Conservation (phyloP, 768 basidiomycete species). For the Solioccasus polychromus region DNA sequence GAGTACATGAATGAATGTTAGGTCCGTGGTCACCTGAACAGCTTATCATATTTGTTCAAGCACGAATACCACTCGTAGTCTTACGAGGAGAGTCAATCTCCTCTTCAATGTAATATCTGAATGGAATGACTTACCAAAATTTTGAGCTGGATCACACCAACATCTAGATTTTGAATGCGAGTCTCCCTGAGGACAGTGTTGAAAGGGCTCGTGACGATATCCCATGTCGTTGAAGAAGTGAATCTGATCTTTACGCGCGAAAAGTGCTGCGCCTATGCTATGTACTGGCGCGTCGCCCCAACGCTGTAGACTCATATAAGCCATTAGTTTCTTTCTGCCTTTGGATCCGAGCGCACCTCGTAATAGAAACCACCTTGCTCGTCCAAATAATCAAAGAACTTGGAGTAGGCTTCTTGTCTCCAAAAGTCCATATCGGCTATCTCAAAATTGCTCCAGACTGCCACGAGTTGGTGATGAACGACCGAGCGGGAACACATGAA, state of each 20-base stretch:
- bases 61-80: conserved; percentile 91
- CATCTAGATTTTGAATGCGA: conserved; percentile 60
- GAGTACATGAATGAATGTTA: conserved; percentile 1
- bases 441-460: conserved; percentile 74
- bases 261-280: conserved; percentile 76
- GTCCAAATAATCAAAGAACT: conserved; percentile 83
- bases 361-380: conserved; percentile 87
- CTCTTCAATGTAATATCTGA: neutral
- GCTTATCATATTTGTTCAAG: conserved; percentile 66
- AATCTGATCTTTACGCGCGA: conserved; percentile 69
- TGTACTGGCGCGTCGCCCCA: conserved; percentile 91
- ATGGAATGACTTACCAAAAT: conserved; percentile 51
- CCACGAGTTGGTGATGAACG: conserved; percentile 22
- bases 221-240: conserved; percentile 88
- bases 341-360: conserved; percentile 49
- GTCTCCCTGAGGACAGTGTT: conserved; percentile 65
- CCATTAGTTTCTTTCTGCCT: neutral
- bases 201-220: conserved; percentile 77
- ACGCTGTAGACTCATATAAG: conserved; percentile 38
- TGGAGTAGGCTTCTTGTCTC: conserved; percentile 77
- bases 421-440: conserved; percentile 90
- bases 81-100: conserved; percentile 28
- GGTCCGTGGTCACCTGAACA: conserved; percentile 41
- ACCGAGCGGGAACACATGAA: conserved; percentile 14
- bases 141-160: conserved; percentile 67